These are phyloP conservation scores for Suillus hirtellus DNA, from an alignment of 768 basidiomycete species.

Conservation along the genomic window DNA sequence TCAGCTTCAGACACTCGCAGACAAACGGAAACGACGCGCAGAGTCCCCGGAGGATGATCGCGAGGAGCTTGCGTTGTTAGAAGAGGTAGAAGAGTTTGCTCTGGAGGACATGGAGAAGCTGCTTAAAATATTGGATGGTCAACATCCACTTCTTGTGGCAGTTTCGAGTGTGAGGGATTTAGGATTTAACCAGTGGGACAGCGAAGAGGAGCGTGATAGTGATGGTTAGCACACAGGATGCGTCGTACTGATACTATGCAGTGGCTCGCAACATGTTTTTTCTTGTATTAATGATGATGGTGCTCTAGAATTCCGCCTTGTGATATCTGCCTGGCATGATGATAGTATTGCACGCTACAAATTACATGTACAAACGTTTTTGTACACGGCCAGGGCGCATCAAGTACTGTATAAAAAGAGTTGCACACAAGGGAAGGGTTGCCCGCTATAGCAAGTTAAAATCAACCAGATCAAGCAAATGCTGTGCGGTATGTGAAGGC, in stretches of 20 bases:
- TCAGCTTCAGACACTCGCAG: conserved; percentile 69
- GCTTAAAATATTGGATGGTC: conserved; percentile 52
- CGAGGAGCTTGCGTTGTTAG: conserved; percentile 69
- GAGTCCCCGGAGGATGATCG: conserved; percentile 51
- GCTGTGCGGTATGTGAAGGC: background rate
- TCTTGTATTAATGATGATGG: conserved; percentile 1
- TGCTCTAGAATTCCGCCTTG: background rate
- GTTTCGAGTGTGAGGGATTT: conserved; percentile 72
- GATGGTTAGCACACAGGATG: conserved; percentile 17
- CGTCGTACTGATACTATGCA: background rate
- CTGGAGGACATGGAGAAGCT: conserved; percentile 78
- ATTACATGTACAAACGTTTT: background rate
- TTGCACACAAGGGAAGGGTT: background rate
- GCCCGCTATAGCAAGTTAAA: background rate
- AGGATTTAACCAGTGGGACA: conserved; percentile 53
- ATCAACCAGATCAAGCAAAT: conserved; percentile 4
- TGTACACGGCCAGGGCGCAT: background rate
- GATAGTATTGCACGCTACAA: background rate
- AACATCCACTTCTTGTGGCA: conserved; percentile 68
- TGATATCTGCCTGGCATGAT: background rate
- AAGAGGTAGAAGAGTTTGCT: conserved; percentile 84
- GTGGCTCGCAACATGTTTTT: background rate
- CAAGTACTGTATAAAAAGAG: background rate
- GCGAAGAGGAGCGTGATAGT: conserved; percentile 44
- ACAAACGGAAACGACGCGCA: conserved; percentile 59